Evolutionary conservation across 179 eudicot genomes (phyloP).

Genomic region (Gypsophila paniculata): DNA sequence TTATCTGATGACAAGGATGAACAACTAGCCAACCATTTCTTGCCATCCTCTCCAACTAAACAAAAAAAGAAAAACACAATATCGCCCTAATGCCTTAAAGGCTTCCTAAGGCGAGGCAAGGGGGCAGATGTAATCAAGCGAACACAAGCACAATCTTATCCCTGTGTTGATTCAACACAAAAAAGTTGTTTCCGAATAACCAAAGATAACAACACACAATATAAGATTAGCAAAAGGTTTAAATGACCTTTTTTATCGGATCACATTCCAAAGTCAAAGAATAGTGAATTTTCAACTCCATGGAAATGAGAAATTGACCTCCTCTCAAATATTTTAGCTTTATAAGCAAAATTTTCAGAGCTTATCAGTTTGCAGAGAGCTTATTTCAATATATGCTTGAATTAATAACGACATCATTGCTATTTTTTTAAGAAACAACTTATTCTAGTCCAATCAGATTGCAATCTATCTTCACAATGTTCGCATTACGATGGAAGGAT

Average conservation of each 20-base stretch:
- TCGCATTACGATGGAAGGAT: neutral
- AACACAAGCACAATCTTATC: neutral
- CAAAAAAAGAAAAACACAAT: neutral
- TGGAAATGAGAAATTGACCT: neutral
- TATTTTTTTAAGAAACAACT: neutral
- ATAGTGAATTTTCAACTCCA: neutral
- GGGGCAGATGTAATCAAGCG: neutral
- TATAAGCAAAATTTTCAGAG: neutral
- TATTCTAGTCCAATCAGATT: neutral
- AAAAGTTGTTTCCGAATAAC: neutral
- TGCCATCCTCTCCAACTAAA: slow-evolving; percentile 1
- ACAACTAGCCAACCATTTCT: neutral
- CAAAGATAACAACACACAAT: neutral
- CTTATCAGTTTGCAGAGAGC: slow-evolving; percentile 10
- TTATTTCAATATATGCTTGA: neutral
- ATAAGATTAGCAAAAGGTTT: neutral
- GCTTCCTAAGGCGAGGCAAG: neutral
- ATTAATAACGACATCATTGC: neutral
- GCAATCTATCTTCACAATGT: neutral
- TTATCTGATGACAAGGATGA: neutral
- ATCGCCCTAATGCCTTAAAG: neutral
- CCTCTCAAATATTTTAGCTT: neutral
- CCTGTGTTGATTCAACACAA: neutral
- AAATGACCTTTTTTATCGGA: neutral
- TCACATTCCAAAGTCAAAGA: neutral